phyloP scores from a whole-genome alignment of 495 filamentous ascomycete species.

The Xylaria castorea region DNA sequence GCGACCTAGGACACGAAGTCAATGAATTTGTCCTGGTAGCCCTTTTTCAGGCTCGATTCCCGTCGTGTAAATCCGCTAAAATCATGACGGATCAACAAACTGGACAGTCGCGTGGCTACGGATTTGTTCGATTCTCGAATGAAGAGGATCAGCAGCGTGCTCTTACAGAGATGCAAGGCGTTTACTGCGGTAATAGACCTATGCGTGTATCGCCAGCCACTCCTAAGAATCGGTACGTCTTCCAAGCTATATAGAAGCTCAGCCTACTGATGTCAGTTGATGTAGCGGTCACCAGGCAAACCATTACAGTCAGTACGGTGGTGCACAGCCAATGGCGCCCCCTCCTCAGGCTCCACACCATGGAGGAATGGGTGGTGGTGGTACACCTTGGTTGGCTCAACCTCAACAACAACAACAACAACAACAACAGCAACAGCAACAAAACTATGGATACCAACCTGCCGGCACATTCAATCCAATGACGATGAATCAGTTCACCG shows the following conservation, averaged over 20 bases:
- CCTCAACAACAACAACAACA: conserved; percentile 44
- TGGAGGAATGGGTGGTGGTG: conserved; percentile 49
- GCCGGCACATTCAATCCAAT: conserved; percentile 52
- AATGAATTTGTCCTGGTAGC: conserved; percentile 98
- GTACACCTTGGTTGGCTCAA: conserved; percentile 44
- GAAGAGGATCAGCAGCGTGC: conserved; percentile 95
- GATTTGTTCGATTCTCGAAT: conserved; percentile 95
- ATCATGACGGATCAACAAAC: conserved; percentile 99
- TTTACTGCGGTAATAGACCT: conserved; percentile 97
- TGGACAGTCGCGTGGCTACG: conserved; percentile 96
- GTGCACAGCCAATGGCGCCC: conserved; percentile 47
- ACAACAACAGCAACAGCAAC: too few species aligned
- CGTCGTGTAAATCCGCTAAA: conserved; percentile 98
- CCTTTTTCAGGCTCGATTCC: conserved; percentile 94
- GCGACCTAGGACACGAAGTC: conserved; percentile 96
- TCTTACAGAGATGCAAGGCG: conserved; percentile 96
- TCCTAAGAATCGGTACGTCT: conserved; percentile 74
- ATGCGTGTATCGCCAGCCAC: conserved; percentile 99
- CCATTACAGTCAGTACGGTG: conserved; percentile 50
- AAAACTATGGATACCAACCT: conserved; percentile 63
- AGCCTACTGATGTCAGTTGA: not conserved
- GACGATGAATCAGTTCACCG: conserved; percentile 99
- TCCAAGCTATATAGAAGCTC: not conserved
- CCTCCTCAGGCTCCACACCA: conserved; percentile 45
- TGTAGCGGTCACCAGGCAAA: conserved; percentile 36